phyloP scores from a whole-genome alignment of 2,329 filamentous ascomycete genomes.

The Exserohilum rostratum region DNA sequence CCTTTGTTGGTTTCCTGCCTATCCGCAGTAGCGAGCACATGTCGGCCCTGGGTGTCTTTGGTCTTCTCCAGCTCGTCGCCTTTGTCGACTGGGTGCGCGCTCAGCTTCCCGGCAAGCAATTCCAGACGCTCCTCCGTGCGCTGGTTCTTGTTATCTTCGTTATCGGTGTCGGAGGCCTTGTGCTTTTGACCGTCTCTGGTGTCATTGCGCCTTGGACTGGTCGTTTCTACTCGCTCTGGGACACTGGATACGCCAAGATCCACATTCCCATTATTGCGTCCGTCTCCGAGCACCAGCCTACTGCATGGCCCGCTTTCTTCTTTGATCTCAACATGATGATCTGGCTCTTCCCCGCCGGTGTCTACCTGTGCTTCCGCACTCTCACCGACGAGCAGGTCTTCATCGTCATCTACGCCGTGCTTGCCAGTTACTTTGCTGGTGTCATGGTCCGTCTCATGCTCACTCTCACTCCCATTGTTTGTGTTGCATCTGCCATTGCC shows the following conservation, averaged over 20 bases:
- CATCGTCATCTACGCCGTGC: slow-evolving; percentile 93
- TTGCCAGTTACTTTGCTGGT: slow-evolving; percentile 96
- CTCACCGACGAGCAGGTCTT: slow-evolving; percentile 97
- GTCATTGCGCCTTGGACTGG: slow-evolving; percentile 97
- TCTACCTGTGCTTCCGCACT: slow-evolving; percentile 96
- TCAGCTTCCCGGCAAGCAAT: slow-evolving; percentile 90
- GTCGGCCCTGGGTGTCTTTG: slow-evolving; percentile 94
- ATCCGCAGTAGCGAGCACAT: slow-evolving; percentile 98
- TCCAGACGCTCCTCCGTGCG: slow-evolving; percentile 84
- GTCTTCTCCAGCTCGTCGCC: slow-evolving; percentile 88
- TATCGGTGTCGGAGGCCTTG: slow-evolving; percentile 75
- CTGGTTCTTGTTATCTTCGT: slow-evolving; percentile 77
- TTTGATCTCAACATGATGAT: slow-evolving; percentile 98
- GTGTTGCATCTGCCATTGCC: slow-evolving; percentile 88
- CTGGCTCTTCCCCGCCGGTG: slow-evolving; percentile 98
- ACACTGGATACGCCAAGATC: slow-evolving; percentile 98
- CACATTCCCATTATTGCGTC: slow-evolving; percentile 99
- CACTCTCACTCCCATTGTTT: slow-evolving; percentile 94
- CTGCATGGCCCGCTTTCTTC: slow-evolving; percentile 98
- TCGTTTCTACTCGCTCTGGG: slow-evolving; percentile 99
- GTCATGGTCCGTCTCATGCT: slow-evolving; percentile 99
- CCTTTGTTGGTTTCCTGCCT: slow-evolving; percentile 95
- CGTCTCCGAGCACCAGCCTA: slow-evolving; percentile 99
- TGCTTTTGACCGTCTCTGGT: slow-evolving; percentile 81
- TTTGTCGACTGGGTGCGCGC: slow-evolving; percentile 89